phyloP scores from a whole-genome alignment of 176 grass and related monocot genomes.

The Dactylis glomerata region DNA sequence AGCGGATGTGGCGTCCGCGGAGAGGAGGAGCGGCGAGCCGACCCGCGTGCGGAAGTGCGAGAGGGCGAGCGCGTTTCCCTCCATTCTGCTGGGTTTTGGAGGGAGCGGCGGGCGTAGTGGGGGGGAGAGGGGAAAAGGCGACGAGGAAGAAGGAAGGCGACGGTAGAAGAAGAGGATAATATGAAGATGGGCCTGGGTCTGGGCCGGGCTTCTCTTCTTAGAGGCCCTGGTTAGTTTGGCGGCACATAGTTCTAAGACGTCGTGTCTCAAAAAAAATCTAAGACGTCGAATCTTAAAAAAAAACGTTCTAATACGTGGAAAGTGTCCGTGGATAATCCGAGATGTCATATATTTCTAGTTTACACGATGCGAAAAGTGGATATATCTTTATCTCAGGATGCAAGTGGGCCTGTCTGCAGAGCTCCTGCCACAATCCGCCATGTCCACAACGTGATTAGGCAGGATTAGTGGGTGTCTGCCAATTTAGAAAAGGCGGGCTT shows the following conservation, averaged over 20 bases:
- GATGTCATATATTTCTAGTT: no score
- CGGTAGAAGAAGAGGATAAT: neutral
- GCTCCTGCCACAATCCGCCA: no score
- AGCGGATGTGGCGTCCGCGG: neutral
- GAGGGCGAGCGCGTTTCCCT: constrained; percentile 12
- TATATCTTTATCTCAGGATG: no score
- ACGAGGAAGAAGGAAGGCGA: neutral
- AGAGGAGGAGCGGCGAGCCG: neutral
- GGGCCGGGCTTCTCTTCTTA: neutral
- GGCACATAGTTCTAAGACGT: neutral
- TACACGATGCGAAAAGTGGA: no score
- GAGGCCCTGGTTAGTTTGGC: neutral
- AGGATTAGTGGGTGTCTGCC: no score
- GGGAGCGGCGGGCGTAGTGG: neutral
- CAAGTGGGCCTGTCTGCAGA: no score
- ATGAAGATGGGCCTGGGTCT: neutral
- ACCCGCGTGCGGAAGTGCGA: constrained; percentile 22
- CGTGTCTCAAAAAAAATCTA: no score
- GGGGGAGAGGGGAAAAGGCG: constrained; percentile 3
- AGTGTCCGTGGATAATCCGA: no score
- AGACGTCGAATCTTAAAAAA: no score
- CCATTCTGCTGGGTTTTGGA: constrained; percentile 36
- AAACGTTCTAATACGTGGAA: no score
- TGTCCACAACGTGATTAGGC: no score
- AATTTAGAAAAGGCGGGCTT: no score